phyloP scores from a whole-genome alignment of 208 protist species.

The Strigomonas culicis region DNA sequence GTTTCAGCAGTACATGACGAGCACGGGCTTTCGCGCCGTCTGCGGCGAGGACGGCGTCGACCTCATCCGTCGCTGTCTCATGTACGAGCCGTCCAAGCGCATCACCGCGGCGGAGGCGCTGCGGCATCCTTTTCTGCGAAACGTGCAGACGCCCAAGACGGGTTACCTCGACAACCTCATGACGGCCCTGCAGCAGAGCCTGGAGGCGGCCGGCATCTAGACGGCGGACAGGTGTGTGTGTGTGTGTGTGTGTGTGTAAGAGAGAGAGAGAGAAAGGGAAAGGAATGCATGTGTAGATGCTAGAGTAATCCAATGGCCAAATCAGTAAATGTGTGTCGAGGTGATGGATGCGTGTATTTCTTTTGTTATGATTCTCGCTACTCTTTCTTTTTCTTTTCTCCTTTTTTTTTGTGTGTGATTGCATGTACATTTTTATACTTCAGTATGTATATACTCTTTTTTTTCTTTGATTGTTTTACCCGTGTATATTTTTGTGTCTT shows the following conservation, averaged over 20 bases:
- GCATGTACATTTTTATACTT: too few species aligned
- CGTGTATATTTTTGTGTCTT: too few species aligned
- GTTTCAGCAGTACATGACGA: slow-evolving; percentile 51
- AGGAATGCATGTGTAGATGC: too few species aligned
- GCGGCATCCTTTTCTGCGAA: slow-evolving; percentile 53
- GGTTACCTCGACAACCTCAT: slow-evolving; percentile 45
- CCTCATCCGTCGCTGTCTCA: slow-evolving; percentile 54
- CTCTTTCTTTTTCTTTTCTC: slow-evolving; percentile 6
- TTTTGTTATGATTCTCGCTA: slow-evolving; percentile 1
- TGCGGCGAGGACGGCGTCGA: slow-evolving; percentile 57
- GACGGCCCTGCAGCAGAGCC: slow-evolving; percentile 47
- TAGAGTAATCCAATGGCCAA: background rate
- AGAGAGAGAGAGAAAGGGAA: too few species aligned
- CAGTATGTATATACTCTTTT: too few species aligned
- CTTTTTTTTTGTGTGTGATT: slow-evolving; percentile 5
- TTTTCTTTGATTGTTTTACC: slow-evolving; percentile 14
- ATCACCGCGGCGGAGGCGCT: slow-evolving; percentile 65
- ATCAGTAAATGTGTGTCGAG: background rate
- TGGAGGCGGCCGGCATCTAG: slow-evolving; percentile 24
- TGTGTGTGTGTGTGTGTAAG: too few species aligned
- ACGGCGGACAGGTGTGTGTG: too few species aligned
- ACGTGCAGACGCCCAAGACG: slow-evolving; percentile 22
- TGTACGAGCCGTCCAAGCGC: slow-evolving; percentile 64
- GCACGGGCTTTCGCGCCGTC: slow-evolving; percentile 29
- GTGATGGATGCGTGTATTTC: background rate